Conservation (phyloP, 1,139 yeast genomes). For the Pichia terricola region DNA sequence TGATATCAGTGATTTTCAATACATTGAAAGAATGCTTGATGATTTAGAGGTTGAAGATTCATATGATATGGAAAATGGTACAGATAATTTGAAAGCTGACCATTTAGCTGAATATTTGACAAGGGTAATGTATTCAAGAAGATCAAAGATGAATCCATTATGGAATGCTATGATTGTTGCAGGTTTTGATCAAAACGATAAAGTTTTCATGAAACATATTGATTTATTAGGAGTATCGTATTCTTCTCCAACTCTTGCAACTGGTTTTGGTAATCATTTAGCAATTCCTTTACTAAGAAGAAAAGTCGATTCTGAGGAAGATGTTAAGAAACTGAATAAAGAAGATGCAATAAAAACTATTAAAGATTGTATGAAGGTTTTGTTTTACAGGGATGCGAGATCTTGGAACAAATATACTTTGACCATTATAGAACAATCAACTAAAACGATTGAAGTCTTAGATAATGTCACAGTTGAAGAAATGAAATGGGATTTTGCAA, state of each 20-base stretch:
- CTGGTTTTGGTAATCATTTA: conserved; percentile 94
- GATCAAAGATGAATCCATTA: conserved; percentile 89
- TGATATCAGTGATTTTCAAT: conserved; percentile 89
- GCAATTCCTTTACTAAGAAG: conserved; percentile 89
- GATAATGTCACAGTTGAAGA: conserved; percentile 56
- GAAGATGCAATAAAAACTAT: conserved; percentile 68
- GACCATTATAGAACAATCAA: conserved; percentile 59
- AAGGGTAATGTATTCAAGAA: conserved; percentile 73
- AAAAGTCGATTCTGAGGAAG: conserved; percentile 71
- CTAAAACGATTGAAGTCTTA: conserved; percentile 52
- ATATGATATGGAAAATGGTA: conserved; percentile 57
- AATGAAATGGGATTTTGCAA: conserved; percentile 91
- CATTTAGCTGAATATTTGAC: conserved; percentile 84
- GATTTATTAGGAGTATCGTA: conserved; percentile 89
- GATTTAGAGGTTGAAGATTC: conserved; percentile 70
- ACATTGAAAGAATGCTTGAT: conserved; percentile 64
- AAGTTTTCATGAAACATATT: conserved; percentile 72
- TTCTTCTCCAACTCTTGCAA: conserved; percentile 81
- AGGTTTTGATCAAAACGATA: conserved; percentile 65
- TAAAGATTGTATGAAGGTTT: conserved; percentile 84
- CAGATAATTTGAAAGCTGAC: conserved; percentile 63
- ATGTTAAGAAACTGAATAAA: conserved; percentile 54
- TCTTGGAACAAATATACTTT: conserved; percentile 78
- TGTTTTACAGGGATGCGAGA: conserved; percentile 94
- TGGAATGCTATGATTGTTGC: conserved; percentile 95